These are phyloP conservation scores for Lactarius indigo DNA, from an alignment of 768 basidiomycete genomes.

Conservation along the genomic window DNA sequence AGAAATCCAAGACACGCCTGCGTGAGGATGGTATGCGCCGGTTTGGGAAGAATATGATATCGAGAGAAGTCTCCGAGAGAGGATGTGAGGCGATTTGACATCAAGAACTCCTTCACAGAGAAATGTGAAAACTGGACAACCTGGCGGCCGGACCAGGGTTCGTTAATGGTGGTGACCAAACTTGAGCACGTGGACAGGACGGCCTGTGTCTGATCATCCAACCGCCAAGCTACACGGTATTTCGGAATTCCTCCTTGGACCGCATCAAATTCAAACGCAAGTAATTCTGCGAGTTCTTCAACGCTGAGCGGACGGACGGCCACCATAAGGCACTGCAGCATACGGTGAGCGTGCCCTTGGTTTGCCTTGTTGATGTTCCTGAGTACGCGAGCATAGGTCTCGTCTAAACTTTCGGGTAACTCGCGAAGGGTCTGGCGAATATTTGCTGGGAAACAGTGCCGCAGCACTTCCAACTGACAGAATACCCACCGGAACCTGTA, in stretches of 20 bases:
- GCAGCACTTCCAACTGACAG: neutral
- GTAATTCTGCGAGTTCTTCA: neutral
- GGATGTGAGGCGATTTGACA: neutral
- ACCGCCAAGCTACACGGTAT: neutral
- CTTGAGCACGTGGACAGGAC: neutral
- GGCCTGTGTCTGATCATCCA: neutral
- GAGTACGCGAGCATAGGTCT: neutral
- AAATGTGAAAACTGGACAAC: neutral
- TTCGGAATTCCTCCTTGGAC: neutral
- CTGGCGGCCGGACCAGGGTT: neutral
- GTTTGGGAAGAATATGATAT: neutral
- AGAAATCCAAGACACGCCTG: neutral
- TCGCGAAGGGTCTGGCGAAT: neutral
- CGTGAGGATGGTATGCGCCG: neutral
- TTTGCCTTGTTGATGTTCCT: neutral
- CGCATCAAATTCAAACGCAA: neutral
- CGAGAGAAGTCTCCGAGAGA: neutral
- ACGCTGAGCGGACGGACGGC: neutral
- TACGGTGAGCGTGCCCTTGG: neutral
- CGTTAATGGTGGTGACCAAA: neutral
- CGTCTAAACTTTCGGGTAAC: neutral
- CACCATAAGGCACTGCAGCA: neutral
- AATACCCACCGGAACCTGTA: neutral
- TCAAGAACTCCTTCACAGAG: neutral
- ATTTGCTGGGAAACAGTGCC: neutral